Base-by-base conservation (phyloP, 208 protist species). In the Leishmania tarentolae region DNA sequence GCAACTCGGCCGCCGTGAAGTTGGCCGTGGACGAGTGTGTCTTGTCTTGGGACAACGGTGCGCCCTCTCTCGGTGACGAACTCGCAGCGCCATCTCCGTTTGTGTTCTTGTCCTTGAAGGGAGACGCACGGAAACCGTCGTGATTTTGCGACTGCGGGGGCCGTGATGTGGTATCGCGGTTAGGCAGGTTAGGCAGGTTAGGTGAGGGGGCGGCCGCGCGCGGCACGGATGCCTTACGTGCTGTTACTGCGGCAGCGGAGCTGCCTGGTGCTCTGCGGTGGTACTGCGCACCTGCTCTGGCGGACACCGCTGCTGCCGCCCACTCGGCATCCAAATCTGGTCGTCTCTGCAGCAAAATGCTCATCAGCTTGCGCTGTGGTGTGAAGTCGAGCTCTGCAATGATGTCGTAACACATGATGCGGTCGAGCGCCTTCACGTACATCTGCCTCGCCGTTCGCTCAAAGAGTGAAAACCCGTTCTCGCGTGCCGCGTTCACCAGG, bases 311-410 rank as follows among this genome's bases (percentile, higher is more conserved):
- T 35, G 50, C 78, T 28, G 80, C 82, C 44, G 77, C 80, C 31
- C 66, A 72, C 44, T 86, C 79, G 0, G 80, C 69, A 80, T 95
- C 90, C 37, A 87, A 65, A n/a, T 79, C 78, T 0, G 83, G 83
- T 19, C 90, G 83, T 9, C 92, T 76, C 57, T 84, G 81, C 19
- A 97, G 82, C 37, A 98, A 69, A 65, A 98, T 93, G 63, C 89
- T 94, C 94, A 97, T 98, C 70, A 95, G 78, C 86, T 98, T 98
- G 59, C 95, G 85, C 81, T 93, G 87, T 68, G 90, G 84, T 46
- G 91, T 93, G 73, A 98, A 98, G 57, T 97, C 91, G 21, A 95
- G 81, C 78, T 92, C 90, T 28, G 91, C 93, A 71, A 97, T 76
- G 83, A 97, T 95, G 73, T 97, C 92, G 84, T 95, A 98, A 79